Base-by-base conservation (phyloP, 805 yeast species). In the Lipomyces mesembrius region DNA sequence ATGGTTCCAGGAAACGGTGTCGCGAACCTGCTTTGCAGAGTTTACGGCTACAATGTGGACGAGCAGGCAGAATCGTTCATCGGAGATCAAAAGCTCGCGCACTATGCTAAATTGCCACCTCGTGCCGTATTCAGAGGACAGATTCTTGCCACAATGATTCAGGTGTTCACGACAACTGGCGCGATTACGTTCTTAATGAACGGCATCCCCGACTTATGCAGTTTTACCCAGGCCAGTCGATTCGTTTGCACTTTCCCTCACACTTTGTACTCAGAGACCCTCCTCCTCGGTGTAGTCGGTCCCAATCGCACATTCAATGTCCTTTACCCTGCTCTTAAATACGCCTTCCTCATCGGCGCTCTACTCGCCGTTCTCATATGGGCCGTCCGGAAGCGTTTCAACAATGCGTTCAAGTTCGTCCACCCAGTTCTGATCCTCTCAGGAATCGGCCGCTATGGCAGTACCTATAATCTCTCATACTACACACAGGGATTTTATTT, bases 41-140 rank as follows among this genome's bases (percentile, higher is more conserved):
- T 83, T 35, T 83, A 76, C 66, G 84, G 84, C 57, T 83, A 80
- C 76, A 83, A 82, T 73, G 80, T 84, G 61, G 81, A 80, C 72
- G 78, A 76, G 67, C 85, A 83, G 74, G 85, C 83, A n/a, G 79
- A 83, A 62, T 76, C 63, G n/a, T 73, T 73, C 54, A 69, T 71
- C 49, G 51, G 63, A 43, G 83, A 80, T 65, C 81, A 82, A 77
- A 82, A 84, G 69, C 75, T 84, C 5, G 88, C 87, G 0, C 83
- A 83, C 69, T 85, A 85, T 75, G 84, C 82, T 74, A 82, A 82
- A 68, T 72, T 85, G 17, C 86, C 87, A 0, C 88, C 88, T 0
- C 79, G 76, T 46, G 74, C 79, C 1, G 83, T 85, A 8, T 85
- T 85, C 67, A 76, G 83, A 54, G 83, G 85, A 0, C 88, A 85